Evolutionary conservation across 2,329 filamentous ascomycete species (phyloP).

Genomic region (Diaporthe helianthi): DNA sequence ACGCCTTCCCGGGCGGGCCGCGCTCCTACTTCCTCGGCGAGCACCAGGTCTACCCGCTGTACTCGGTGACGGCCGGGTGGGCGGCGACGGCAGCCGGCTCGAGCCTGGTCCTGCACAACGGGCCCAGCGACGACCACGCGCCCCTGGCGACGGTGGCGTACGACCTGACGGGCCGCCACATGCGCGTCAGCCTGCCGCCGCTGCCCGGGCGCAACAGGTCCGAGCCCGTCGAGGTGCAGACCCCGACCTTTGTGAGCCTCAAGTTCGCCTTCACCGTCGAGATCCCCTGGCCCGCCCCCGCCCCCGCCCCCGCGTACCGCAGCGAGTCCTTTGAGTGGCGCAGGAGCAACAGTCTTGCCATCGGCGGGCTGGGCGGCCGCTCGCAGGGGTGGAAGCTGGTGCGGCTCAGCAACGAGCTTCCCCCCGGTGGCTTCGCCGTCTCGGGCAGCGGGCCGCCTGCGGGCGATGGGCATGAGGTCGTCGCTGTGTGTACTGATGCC

Average conservation of each 20-base stretch:
- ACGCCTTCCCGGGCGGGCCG: conserved; percentile 29
- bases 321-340: conserved; percentile 54
- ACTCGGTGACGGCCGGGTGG: conserved; percentile 41
- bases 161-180: conserved; percentile 30
- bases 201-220: conserved; percentile 33
- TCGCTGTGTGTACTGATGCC: conserved; percentile 47
- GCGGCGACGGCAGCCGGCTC: conserved; percentile 40
- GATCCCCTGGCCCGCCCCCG: conserved; percentile 39
- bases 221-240: conserved; percentile 26
- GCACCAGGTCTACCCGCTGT: conserved; percentile 43
- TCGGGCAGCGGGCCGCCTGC: conserved; percentile 37
- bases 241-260: conserved; percentile 3
- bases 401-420: conserved; percentile 41
- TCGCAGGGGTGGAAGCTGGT: conserved; percentile 51
- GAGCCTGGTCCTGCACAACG: conserved; percentile 45
- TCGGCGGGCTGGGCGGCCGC: conserved; percentile 43
- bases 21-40: conserved; percentile 41
- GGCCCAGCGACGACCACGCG: conserved; percentile 40
- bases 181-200: conserved; percentile 43
- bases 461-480: conserved; percentile 50
- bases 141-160: conserved; percentile 42
- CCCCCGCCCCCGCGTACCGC: conserved; percentile 26
- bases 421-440: conserved; percentile 31
- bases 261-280: conserved; percentile 44
- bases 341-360: conserved; percentile 45